Percentiles rank a stretch among this genome's conserved stretches.
These are phyloP conservation scores for Rubus parviflorus DNA, from an alignment of 306 rosid genomes.

Conservation along the genomic window DNA sequence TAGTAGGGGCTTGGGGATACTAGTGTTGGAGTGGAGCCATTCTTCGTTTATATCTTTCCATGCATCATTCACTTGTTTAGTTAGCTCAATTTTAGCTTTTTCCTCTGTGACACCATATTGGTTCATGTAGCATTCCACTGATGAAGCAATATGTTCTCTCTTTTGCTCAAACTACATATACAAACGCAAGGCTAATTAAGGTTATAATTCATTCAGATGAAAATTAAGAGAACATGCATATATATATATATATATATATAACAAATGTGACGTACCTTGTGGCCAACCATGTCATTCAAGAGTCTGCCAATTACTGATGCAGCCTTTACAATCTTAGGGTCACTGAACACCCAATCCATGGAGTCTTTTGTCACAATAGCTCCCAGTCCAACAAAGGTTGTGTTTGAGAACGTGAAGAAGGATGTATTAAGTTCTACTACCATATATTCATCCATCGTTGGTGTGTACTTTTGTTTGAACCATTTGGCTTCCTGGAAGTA, in stretches of 20 bases:
- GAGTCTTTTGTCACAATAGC: neutral
- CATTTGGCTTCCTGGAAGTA: neutral
- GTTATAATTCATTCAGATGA: too few relatives aligned
- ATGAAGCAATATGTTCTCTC: neutral
- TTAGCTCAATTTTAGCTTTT: neutral
- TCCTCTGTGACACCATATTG: neutral
- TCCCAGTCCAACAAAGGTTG: too few relatives aligned
- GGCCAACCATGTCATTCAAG: neutral
- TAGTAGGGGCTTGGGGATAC: neutral
- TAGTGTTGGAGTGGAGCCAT: neutral
- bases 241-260: too few relatives aligned
- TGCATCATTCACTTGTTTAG: neutral
- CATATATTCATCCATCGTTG: neutral
- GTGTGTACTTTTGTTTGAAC: neutral
- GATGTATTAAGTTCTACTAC: neutral
- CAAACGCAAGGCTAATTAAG: too few relatives aligned
- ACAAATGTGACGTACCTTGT: neutral
- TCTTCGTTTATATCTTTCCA: neutral
- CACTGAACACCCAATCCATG: neutral
- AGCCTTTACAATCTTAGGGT: neutral
- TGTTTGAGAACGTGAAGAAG: too few relatives aligned
- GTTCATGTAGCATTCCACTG: neutral
- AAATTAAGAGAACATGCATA: too few relatives aligned
- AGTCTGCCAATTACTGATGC: neutral
- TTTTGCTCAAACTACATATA: neutral